Base-by-base conservation (phyloP, 1,139 yeast genomes). In the Suhomyces bribrorum region DNA sequence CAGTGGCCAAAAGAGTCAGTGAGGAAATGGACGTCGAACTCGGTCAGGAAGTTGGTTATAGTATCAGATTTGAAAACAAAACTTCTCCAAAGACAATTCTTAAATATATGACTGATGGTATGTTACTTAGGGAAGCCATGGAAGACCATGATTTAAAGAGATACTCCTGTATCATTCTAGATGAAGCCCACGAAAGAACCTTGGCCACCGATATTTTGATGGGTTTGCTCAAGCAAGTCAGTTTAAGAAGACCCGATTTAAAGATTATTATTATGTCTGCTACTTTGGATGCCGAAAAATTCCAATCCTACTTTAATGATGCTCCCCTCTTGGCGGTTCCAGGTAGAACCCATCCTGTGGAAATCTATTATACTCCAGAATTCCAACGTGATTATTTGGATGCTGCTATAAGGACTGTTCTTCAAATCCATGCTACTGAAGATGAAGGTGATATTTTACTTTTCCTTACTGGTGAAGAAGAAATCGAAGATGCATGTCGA, bases 41-140 rank as follows among this genome's bases (percentile, higher is more conserved):
- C 31, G 97, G 97, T 23, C 86, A 84, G 46, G 95, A 90, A 63
- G 97, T 90, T 38, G 97, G 97, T 58, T 90, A 90, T 63, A 78
- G 83, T 43, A 86, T 92, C 50, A 83, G 98, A 70, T 92, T 92
- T 59, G 98, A 92, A 53, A 92, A 92, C 62, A 86, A 81, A 53
- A 86, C 96, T 3, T 74, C 85, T 29, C 75, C 77, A 39, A 83
- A 80, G 50, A 92, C 98, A 2, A 76, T 89, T 34, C 73, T 92
- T 55, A 90, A 90, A 64, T 92, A 92, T 68, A 88, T 92, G 97
- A 92, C 98, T 11, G 98, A 92, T 69, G 98, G 98, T 81, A 90
- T 92, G 97, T 75, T 92, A 41, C 71, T 92, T 51, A 79, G 97
- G 57, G 98, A 92, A 65, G 97, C 97, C 25, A 90, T 92, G 97